Conservation (phyloP, 208 protist species). For the Crithidia brevicula region DNA sequence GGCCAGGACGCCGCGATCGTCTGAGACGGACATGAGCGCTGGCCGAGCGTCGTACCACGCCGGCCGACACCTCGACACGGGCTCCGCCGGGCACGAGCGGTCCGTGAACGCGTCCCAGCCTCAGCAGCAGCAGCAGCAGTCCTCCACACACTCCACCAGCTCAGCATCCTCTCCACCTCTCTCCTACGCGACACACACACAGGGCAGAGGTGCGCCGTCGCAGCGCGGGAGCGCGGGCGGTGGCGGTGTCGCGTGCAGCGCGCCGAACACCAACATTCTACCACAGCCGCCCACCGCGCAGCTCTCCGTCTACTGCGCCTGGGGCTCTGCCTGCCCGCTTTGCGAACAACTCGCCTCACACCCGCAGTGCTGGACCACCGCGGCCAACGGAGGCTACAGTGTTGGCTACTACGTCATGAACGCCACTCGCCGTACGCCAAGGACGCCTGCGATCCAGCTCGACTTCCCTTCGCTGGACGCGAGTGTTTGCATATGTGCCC, state of each 20-base stretch:
- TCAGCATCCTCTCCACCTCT: conserved; percentile 8
- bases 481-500: conserved; percentile 39
- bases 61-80: not conserved
- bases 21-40: conserved; percentile 14
- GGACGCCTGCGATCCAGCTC: conserved; percentile 28
- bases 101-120: not conserved
- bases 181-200: not conserved
- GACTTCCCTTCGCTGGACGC: conserved; percentile 64
- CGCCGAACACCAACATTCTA: too few species aligned
- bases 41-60: not conserved
- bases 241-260: too few species aligned
- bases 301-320: conserved; percentile 67
- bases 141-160: not conserved
- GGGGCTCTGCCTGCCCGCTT: conserved; percentile 76
- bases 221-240: too few species aligned
- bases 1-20: conserved; percentile 18
- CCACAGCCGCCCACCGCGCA: conserved; percentile 1
- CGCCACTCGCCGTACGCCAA: not conserved
- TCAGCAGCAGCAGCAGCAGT: conserved; percentile 6
- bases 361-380: conserved; percentile 54
- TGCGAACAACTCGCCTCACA: conserved; percentile 67
- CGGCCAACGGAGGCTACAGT: conserved; percentile 19
- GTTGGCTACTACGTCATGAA: conserved; percentile 20
- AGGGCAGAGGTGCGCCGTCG: not conserved
- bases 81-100: not conserved